Evolutionary conservation across 495 filamentous ascomycete species (phyloP).

Genomic region (Hypoxylon lenormandii): DNA sequence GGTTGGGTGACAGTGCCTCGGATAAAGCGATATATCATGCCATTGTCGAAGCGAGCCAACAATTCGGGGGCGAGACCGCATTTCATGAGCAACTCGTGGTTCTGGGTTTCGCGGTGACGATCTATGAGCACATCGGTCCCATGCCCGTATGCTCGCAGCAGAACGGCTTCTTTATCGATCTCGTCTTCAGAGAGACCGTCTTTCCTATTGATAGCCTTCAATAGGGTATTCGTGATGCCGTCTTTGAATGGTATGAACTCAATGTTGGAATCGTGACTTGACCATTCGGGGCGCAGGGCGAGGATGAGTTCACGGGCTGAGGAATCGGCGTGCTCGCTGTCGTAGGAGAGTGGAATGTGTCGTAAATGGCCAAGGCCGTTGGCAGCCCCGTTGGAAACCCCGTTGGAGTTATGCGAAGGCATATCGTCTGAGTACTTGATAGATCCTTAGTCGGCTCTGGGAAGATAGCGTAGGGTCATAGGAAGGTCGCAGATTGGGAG

Average conservation of each 20-base stretch:
- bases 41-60: constrained; percentile 93
- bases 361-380: constrained; percentile 54
- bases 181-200: constrained; percentile 80
- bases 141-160: constrained; percentile 93
- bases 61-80: constrained; percentile 85
- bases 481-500: constrained; percentile 1
- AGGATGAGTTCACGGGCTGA: constrained; percentile 83
- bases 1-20: constrained; percentile 81
- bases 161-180: constrained; percentile 85
- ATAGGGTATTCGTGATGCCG: constrained; percentile 96
- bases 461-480: constrained; percentile 5
- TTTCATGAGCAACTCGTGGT: constrained; percentile 77
- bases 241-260: constrained; percentile 93
- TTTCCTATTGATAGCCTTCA: constrained; percentile 85
- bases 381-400: constrained; percentile 29
- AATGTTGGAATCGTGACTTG: constrained; percentile 76
- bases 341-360: constrained; percentile 79
- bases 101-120: constrained; percentile 81
- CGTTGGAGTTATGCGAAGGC: constrained; percentile 35
- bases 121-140: constrained; percentile 96
- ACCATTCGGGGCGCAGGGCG: constrained; percentile 85
- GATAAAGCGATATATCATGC: constrained; percentile 92
- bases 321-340: constrained; percentile 75
- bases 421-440: constrained; percentile 30
- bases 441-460: constrained; percentile 13